A percentile compares a stretch with the other conserved stretches of the same genome.
Evolutionary conservation across 495 filamentous ascomycete genomes (phyloP).

Genomic region (Penicillium paxilli): DNA sequence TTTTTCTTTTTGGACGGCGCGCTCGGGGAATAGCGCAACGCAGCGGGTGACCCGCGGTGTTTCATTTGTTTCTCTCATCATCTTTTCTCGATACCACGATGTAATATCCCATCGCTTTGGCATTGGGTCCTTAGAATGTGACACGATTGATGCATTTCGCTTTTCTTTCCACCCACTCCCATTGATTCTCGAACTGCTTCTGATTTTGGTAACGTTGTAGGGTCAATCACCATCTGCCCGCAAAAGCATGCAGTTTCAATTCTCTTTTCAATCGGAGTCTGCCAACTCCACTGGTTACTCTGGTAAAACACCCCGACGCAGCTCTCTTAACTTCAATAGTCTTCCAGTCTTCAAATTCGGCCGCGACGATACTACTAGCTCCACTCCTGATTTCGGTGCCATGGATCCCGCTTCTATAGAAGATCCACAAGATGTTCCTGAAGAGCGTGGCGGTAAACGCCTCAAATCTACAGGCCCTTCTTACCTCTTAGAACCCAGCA

Average conservation of each 20-base stretch:
- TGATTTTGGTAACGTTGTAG: constrained; percentile 45
- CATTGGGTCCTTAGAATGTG: constrained; percentile 38
- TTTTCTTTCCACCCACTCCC: constrained; percentile 15
- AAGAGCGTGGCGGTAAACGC: constrained; percentile 8
- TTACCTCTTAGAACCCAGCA: constrained; percentile 2
- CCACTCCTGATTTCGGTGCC: background rate
- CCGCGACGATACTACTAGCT: background rate
- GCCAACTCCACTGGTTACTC: constrained; percentile 6
- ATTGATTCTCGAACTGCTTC: constrained; percentile 21
- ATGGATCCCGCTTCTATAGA: constrained; percentile 8
- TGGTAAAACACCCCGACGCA: constrained; percentile 21
- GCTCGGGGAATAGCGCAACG: constrained; percentile 16
- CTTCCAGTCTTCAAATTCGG: constrained; percentile 27
- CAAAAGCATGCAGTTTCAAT: constrained; percentile 19
- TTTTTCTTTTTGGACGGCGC: constrained; percentile 13
- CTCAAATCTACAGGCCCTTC: constrained; percentile 5
- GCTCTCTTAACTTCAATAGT: constrained; percentile 24
- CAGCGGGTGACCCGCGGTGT: constrained; percentile 4
- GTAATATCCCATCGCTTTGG: constrained; percentile 34
- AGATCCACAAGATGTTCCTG: background rate
- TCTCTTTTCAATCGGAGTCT: constrained; percentile 16
- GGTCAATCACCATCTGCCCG: constrained; percentile 32
- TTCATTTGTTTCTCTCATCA: constrained; percentile 29
- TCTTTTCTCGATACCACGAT: constrained; percentile 38
- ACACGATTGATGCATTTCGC: constrained; percentile 37